These are phyloP conservation scores for Dioscorea zingiberensis DNA, from an alignment of 106 monocot species.

Conservation along the genomic window DNA sequence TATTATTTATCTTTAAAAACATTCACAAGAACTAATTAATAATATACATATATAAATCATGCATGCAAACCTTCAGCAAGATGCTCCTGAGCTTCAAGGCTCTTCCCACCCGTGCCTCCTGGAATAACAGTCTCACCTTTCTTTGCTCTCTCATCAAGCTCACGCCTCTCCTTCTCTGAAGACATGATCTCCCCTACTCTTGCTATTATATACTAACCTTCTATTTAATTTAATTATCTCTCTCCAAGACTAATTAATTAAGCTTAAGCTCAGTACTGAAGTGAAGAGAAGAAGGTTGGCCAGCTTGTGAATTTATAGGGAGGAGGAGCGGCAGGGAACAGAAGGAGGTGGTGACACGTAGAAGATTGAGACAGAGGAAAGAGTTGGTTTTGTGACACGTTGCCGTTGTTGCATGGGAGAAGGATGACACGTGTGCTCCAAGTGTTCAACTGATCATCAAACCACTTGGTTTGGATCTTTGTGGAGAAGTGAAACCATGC, in stretches of 20 bases:
- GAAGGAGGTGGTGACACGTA: conserved; percentile 8
- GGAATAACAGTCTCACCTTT: conserved; percentile 35
- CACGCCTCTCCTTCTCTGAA: conserved; percentile 18
- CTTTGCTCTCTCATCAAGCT: conserved; percentile 20
- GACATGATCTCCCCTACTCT: conserved; percentile 1
- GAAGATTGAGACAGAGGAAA: neutral
- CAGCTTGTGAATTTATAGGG: neutral
- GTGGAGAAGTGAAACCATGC: too few species aligned
- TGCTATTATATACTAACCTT: neutral
- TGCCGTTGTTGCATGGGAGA: neutral
- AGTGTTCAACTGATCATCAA: too few species aligned
- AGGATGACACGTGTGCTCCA: neutral
- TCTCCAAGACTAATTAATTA: too few species aligned
- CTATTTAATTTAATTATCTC: too few species aligned
- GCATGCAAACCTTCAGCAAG: conserved; percentile 25
- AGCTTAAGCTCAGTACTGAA: too few species aligned
- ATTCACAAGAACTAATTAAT: neutral
- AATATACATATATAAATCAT: neutral
- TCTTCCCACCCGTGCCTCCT: conserved; percentile 37
- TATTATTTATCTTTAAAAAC: too few species aligned
- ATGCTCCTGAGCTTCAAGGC: conserved; percentile 33
- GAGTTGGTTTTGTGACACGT: neutral
- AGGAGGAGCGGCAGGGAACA: neutral
- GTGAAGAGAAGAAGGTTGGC: neutral
- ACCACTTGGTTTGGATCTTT: too few species aligned